Conservation (phyloP, 371 early-diverging fungal genomes). For the Zychaea mexicana region DNA sequence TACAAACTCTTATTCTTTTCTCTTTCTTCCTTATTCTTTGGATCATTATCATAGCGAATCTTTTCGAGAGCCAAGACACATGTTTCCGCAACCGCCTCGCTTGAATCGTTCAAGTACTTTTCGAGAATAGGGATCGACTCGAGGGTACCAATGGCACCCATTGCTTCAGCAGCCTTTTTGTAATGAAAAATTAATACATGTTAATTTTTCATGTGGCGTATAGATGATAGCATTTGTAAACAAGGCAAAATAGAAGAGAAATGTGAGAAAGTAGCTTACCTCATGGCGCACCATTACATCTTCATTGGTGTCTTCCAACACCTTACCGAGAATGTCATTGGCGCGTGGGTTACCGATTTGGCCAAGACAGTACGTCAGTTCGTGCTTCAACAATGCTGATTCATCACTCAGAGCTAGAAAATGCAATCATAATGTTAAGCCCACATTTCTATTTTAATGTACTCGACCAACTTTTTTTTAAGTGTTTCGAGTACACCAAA, state of each 20-base stretch:
- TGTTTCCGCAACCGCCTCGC: constrained; percentile 87
- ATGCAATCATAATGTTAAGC: no score
- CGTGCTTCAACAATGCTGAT: constrained; percentile 97
- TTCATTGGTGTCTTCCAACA: constrained; percentile 73
- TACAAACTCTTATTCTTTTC: constrained; percentile 58
- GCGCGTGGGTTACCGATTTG: constrained; percentile 94
- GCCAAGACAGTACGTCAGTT: constrained; percentile 98
- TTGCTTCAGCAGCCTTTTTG: constrained; percentile 89
- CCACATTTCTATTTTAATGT: no score
- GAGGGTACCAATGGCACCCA: constrained; percentile 90
- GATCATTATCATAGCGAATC: constrained; percentile 74
- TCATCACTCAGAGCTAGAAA: constrained; percentile 76
- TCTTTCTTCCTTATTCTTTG: constrained; percentile 42
- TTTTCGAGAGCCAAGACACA: constrained; percentile 94
- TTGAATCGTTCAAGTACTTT: constrained; percentile 69
- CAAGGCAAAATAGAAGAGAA: background rate
- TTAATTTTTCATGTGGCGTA: no score
- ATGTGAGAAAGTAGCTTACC: constrained; percentile 35
- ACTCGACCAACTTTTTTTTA: no score
- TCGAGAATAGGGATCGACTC: constrained; percentile 71
- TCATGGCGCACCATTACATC: constrained; percentile 99
- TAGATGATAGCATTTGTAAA: background rate
- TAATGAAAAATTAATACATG: no score
- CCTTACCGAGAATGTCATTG: constrained; percentile 67
- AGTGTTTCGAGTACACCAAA: no score